phyloP scores from a whole-genome alignment of 176 grass and related monocot species.

The Rhynchospora tenuis region DNA sequence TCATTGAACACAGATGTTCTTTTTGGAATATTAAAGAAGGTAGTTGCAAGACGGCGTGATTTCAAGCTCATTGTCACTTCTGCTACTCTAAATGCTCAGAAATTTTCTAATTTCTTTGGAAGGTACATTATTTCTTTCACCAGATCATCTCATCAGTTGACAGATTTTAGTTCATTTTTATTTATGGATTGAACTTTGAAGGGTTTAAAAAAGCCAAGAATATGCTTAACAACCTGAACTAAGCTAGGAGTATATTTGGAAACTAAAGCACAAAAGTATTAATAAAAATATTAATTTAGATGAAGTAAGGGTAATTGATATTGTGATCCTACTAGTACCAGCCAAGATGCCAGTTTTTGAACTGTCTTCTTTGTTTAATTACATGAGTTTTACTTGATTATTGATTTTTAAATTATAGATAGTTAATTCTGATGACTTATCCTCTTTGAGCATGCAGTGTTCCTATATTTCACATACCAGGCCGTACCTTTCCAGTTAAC shows the following conservation, averaged over 20 bases:
- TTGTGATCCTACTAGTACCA: neutral
- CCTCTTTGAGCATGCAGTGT: conserved; percentile 42
- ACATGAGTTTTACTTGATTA: too few relatives aligned
- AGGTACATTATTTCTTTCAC: conserved; percentile 38
- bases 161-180: neutral
- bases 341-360: neutral
- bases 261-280: neutral
- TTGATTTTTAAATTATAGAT: neutral
- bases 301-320: neutral
- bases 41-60: conserved; percentile 40
- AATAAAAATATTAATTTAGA: neutral
- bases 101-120: conserved; percentile 98
- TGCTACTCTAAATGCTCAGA: conserved; percentile 91
- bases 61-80: conserved; percentile 53
- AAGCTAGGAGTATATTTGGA: too few relatives aligned
- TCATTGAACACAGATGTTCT: conserved; percentile 43
- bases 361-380: neutral
- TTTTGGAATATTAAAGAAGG: conserved; percentile 46
- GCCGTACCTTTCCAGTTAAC: conserved; percentile 89
- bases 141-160: neutral
- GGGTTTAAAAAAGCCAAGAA: neutral
- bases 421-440: conserved; percentile 14
- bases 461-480: conserved; percentile 79
- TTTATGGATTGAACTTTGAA: neutral
- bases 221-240: neutral